These are phyloP conservation scores for Aspergillus brasiliensis DNA, from an alignment of 2,329 filamentous ascomycete genomes.

Conservation along the genomic window DNA sequence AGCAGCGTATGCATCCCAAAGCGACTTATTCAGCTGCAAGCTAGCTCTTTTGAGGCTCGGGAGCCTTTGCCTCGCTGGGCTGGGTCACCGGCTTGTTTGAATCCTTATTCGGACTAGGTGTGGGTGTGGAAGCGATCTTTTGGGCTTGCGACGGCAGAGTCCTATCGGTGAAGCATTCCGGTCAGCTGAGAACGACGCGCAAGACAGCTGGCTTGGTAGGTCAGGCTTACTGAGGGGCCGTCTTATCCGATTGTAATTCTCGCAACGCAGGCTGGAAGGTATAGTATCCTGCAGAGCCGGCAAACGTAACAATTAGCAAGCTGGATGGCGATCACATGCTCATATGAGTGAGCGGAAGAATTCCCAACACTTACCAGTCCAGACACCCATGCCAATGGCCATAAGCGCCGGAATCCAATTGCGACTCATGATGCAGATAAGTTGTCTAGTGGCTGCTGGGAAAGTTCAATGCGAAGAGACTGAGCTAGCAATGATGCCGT, in stretches of 20 bases:
- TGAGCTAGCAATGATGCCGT: not conserved
- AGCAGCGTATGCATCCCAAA: not conserved
- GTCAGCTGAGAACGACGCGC: not conserved
- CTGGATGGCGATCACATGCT: not conserved
- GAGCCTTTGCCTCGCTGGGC: not conserved
- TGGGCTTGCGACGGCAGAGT: not conserved
- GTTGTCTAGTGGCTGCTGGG: not conserved
- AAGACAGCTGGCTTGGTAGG: not conserved
- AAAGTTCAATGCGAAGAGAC: conserved; percentile 3
- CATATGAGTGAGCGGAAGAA: not conserved
- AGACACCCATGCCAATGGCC: conserved; percentile 44
- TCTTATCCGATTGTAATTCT: conserved; percentile 38
- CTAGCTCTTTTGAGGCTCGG: not conserved
- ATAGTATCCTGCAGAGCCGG: conserved; percentile 41
- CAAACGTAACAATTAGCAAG: conserved; percentile 1
- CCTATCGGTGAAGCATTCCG: not conserved
- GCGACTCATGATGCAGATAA: conserved; percentile 37
- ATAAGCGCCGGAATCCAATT: conserved; percentile 41
- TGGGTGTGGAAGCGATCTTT: not conserved
- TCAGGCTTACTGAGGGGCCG: conserved; percentile 15
- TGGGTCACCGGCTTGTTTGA: not conserved
- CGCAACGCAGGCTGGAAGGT: conserved; percentile 46
- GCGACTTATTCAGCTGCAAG: not conserved
- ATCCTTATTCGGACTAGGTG: not conserved
- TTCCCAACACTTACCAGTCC: conserved; percentile 35